Base-by-base conservation (phyloP, 805 yeast species). In the Limtongia smithiae region DNA sequence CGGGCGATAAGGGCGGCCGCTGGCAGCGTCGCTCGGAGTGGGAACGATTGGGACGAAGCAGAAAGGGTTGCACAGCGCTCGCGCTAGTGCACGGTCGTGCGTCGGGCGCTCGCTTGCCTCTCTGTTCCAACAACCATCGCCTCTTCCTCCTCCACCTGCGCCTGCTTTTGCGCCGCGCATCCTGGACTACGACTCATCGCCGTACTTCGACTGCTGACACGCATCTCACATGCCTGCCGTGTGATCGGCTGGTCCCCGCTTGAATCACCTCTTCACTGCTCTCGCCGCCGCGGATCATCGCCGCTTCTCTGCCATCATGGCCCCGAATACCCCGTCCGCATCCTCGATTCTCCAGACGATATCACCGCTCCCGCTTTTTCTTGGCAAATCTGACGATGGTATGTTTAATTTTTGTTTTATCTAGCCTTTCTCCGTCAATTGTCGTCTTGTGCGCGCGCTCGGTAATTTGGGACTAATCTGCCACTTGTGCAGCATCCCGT, bases 311-410 rank as follows among this genome's bases (percentile, higher is more conserved):
- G 17, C 27, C 15, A 28, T 37, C 31, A 51, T 51, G 55, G 55
- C 49, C 11, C 55, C 55, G 33, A 33, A 50, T 11, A 46, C 57
- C 12, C 49, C 57, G 7, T 39, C 57, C 12, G 15, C 55, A 32
- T 41, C 57, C 18, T 53, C 57, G 6, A 53, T 53, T 35, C 46
- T 53, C 27, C 57, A 53, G 44, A 53, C 56, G n/a, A 48, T 53
- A 38, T 53, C 57, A 22, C 57, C 57, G 12, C 50, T 53, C 14
- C 57, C 57, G 2, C 51, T 53, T 27, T 50, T 53, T 18, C 39
- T 51, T n/a, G 52, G 51, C 12, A 53, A 44, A 34, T 50, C 55
- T 12, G 57, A 53, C 31, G 57, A 53, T 24, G 25, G 57, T 53
- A 39, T n/a, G 57, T 36, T 24, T 22, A 17, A 5, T 9, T 18